Evolutionary conservation across 352 stramenopile species (phyloP).

Genomic region (Globisporangium irregulare): DNA sequence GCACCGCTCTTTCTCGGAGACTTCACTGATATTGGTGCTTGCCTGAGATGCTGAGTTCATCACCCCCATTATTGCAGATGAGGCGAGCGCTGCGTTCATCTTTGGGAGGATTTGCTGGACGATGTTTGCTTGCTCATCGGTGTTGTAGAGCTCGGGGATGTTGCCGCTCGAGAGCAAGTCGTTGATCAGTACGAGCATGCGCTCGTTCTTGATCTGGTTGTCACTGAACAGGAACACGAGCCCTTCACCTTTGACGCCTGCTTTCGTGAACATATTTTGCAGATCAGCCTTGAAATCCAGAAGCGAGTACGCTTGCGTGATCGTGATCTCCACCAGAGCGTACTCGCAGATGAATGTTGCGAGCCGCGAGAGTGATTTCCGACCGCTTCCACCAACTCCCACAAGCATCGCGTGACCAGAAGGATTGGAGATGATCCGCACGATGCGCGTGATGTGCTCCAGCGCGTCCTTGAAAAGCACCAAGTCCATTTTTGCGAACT

Average conservation of each 20-base stretch:
- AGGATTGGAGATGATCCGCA: constrained; percentile 93
- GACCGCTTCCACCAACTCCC: constrained; percentile 91
- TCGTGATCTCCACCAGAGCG: constrained; percentile 85
- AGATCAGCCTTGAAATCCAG: constrained; percentile 95
- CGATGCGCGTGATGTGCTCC: constrained; percentile 92
- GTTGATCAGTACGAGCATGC: constrained; percentile 95
- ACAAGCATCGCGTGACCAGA: constrained; percentile 93
- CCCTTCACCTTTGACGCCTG: constrained; percentile 90
- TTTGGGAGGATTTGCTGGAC: constrained; percentile 86
- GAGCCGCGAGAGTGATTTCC: constrained; percentile 91
- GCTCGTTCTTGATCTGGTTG: constrained; percentile 93
- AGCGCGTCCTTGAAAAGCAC: constrained; percentile 96
- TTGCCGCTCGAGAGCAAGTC: constrained; percentile 91
- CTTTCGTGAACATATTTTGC: constrained; percentile 87
- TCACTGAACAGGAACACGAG: constrained; percentile 93
- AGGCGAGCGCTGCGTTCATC: constrained; percentile 62
- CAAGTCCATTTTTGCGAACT: constrained; percentile 92
- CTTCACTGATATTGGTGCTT: constrained; percentile 21
- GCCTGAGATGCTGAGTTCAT: background rate
- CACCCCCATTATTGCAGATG: background rate
- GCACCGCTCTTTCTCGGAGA: constrained; percentile 90
- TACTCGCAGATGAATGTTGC: constrained; percentile 92
- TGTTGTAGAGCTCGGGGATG: constrained; percentile 91
- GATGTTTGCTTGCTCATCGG: constrained; percentile 90
- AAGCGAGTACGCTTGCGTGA: constrained; percentile 88